Base-by-base conservation (phyloP, 352 stramenopile species). In the Globisporangium echinulatum region DNA sequence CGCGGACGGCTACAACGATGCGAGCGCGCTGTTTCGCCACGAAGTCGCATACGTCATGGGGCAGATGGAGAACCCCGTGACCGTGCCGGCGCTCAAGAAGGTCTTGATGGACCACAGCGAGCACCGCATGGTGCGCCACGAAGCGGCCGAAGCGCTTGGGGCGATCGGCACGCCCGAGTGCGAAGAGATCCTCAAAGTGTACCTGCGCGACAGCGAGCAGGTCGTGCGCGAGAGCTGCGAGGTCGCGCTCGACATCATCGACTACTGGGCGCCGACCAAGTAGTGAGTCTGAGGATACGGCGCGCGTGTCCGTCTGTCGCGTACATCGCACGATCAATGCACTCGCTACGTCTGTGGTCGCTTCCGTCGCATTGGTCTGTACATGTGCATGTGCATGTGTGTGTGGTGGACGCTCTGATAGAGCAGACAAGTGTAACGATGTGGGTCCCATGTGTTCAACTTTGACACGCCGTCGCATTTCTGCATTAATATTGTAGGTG, bases 81-180 rank as follows among this genome's bases (percentile, higher is more conserved):
- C 85, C 0, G 81, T 96, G 54, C 77, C 83, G 25, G 91, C 90
- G 56, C 80, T 99, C 36, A 95, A 87, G 55, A 81, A 75, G 48
- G 89, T 95, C 52, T 76, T 99, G 14, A 65, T 88, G 56, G 75
- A 98, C 71, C 59, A 75, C 37, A 80, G 63, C 38, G 92, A 99
- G 77, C 96, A 99, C 77, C 76, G 82, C 49, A 99, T 99, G 95
- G 97, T 99, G 39, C 88, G 97, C 62, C 97, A 99, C 71, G 97
- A 99, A 70, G 96, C 92, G 40, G 96, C 96, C 0, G 97, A 99
- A 81, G 96, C 97, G 36, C 77, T 99, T 7, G 97, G 97, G 55
- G 93, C 96, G 5, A 98, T 99, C 64, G 96, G 96, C 62, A 92
- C 90, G 15, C 77, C 77, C 42, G 88, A 98, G 44, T 97, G 89